Evolutionary conservation across 371 early-diverging fungal species (phyloP).

Genomic region (Funneliformis caledonium): DNA sequence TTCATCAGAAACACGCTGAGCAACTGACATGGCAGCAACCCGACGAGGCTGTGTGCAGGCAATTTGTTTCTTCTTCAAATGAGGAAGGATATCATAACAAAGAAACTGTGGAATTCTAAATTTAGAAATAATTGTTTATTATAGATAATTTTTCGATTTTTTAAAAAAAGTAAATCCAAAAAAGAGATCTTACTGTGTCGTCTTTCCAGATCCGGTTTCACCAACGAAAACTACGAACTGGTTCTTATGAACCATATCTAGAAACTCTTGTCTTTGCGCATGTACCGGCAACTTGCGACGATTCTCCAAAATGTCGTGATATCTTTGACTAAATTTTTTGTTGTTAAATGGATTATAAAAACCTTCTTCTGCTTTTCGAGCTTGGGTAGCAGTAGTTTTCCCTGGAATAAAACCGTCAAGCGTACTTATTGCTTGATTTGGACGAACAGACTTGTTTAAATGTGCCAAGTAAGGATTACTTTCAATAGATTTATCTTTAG

Average conservation of each 20-base stretch:
- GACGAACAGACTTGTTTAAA: background rate
- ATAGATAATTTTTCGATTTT: background rate
- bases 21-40: slow-evolving; percentile 98
- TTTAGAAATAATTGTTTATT: slow-evolving; percentile 3
- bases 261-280: slow-evolving; percentile 84
- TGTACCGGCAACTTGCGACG: slow-evolving; percentile 89
- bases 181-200: slow-evolving; percentile 80
- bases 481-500: background rate
- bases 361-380: slow-evolving; percentile 76
- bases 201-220: slow-evolving; percentile 90
- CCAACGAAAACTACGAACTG: slow-evolving; percentile 91
- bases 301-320: slow-evolving; percentile 80
- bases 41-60: slow-evolving; percentile 99
- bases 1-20: slow-evolving; percentile 95
- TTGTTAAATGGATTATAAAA: slow-evolving; percentile 81
- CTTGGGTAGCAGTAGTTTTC: slow-evolving; percentile 75
- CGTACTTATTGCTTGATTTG: background rate
- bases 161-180: background rate
- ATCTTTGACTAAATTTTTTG: slow-evolving; percentile 76
- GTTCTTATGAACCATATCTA: slow-evolving; percentile 82
- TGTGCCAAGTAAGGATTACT: slow-evolving; percentile 7
- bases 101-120: slow-evolving; percentile 93
- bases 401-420: slow-evolving; percentile 61
- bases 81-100: slow-evolving; percentile 89
- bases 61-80: slow-evolving; percentile 85